These are phyloP conservation scores for Kondoa malvinella DNA, from an alignment of 768 basidiomycete species.

Conservation along the genomic window DNA sequence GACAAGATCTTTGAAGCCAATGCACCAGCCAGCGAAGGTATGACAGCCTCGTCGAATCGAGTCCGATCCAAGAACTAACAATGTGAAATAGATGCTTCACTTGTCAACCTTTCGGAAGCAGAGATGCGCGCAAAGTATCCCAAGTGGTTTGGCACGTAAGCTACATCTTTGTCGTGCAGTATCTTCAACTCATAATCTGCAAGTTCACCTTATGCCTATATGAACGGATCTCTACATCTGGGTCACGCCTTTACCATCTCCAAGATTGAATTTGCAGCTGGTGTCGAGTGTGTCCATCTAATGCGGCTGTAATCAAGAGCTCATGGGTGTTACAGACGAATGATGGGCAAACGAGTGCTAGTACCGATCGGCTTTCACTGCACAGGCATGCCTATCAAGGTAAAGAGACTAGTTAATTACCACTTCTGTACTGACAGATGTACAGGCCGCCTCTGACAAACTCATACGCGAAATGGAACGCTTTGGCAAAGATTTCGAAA, in stretches of 20 bases:
- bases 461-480: conserved; percentile 91
- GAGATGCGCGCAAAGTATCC: conserved; percentile 62
- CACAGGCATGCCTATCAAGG: conserved; percentile 99
- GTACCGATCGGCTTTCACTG: conserved; percentile 98
- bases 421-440: neutral
- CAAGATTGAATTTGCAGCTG: conserved; percentile 91
- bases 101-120: conserved; percentile 42
- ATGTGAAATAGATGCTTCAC: conserved; percentile 32
- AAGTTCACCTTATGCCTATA: conserved; percentile 41
- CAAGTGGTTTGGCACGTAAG: conserved; percentile 96
- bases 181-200: neutral
- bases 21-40: conserved; percentile 53
- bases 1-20: conserved; percentile 60
- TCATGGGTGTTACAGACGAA: conserved; percentile 33
- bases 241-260: conserved; percentile 97
- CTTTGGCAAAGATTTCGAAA: conserved; percentile 78
- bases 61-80: neutral
- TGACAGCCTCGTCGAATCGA: conserved; percentile 14
- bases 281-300: conserved; percentile 46
- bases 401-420: conserved; percentile 36
- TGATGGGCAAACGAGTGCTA: conserved; percentile 82
- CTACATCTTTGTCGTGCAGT: conserved; percentile 42
- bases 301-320: neutral
- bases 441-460: conserved; percentile 86
- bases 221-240: conserved; percentile 93